These are phyloP conservation scores for Hibiscus mutabilis DNA, from an alignment of 345 rosid genomes.

Conservation along the genomic window DNA sequence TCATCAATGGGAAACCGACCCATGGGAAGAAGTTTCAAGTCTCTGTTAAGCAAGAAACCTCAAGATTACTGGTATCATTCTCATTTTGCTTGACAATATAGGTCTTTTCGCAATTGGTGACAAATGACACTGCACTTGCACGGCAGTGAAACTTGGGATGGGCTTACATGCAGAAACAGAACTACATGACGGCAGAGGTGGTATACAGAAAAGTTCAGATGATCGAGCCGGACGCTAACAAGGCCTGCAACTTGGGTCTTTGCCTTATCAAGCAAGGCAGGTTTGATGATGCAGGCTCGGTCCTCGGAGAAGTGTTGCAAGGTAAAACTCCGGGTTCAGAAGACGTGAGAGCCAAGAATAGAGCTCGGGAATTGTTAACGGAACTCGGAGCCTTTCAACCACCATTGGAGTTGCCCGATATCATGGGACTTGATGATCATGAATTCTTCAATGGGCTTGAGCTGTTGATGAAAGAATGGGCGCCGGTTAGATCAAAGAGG, in stretches of 20 bases:
- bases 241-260: slow-evolving; percentile 70
- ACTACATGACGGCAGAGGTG: slow-evolving; percentile 75
- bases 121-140: neutral
- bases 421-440: slow-evolving; percentile 31
- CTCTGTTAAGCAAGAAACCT: slow-evolving; percentile 77
- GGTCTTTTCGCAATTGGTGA: neutral
- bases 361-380: slow-evolving; percentile 46
- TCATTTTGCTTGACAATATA: neutral
- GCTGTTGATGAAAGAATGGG: slow-evolving; percentile 34
- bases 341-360: slow-evolving; percentile 40
- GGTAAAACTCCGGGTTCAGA: slow-evolving; percentile 49
- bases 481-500: slow-evolving; percentile 62
- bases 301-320: slow-evolving; percentile 37
- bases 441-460: slow-evolving; percentile 63
- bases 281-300: slow-evolving; percentile 40
- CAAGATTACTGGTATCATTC: slow-evolving; percentile 62
- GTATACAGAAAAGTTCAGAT: slow-evolving; percentile 79
- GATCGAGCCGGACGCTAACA: slow-evolving; percentile 87
- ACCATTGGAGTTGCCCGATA: slow-evolving; percentile 15
- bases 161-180: slow-evolving; percentile 92
- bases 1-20: slow-evolving; percentile 80
- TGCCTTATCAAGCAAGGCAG: slow-evolving; percentile 69
- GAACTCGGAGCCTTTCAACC: slow-evolving; percentile 35
- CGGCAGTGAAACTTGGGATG: slow-evolving; percentile 87
- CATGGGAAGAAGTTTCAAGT: slow-evolving; percentile 96